These are phyloP conservation scores for Termitomyces sp. DNA, from an alignment of 1,284 basidiomycete species.

Conservation along the genomic window DNA sequence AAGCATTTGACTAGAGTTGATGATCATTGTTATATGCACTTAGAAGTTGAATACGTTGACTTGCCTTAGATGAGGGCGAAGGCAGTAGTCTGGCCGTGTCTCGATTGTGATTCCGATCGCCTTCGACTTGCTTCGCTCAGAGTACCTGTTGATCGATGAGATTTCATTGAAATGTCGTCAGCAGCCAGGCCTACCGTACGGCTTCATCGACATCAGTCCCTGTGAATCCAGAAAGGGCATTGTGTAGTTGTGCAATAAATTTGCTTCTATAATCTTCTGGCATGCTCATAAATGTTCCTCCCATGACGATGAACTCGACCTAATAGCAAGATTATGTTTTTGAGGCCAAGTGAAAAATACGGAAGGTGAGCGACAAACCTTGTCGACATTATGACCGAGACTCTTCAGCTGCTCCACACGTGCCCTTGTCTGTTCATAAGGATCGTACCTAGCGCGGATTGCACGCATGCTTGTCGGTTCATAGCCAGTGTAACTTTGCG, in stretches of 20 bases:
- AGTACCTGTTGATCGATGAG: slow-evolving; percentile 53
- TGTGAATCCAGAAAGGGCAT: slow-evolving; percentile 94
- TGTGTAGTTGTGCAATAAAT: slow-evolving; percentile 96
- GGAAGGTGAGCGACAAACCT: slow-evolving; percentile 45
- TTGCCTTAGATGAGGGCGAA: slow-evolving; percentile 90
- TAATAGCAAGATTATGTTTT: slow-evolving; percentile 23
- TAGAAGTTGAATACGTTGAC: slow-evolving; percentile 3
- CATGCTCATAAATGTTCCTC: slow-evolving; percentile 99
- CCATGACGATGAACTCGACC: slow-evolving; percentile 99
- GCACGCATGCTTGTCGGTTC: slow-evolving; percentile 99
- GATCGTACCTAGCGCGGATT: slow-evolving; percentile 96
- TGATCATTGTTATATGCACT: not conserved
- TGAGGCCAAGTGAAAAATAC: not conserved
- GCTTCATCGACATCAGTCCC: slow-evolving; percentile 95
- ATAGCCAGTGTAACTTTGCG: slow-evolving; percentile 96
- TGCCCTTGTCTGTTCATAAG: slow-evolving; percentile 95
- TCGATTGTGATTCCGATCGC: slow-evolving; percentile 99
- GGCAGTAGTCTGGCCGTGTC: slow-evolving; percentile 96
- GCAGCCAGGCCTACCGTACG: slow-evolving; percentile 54
- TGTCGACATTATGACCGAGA: slow-evolving; percentile 95
- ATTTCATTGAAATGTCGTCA: not conserved
- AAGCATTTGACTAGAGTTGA: slow-evolving; percentile 81
- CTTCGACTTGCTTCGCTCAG: slow-evolving; percentile 96
- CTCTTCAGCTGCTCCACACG: slow-evolving; percentile 94
- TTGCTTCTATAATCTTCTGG: slow-evolving; percentile 91